Conservation (phyloP, 1,139 yeast genomes). For the Taphrina betulina region DNA sequence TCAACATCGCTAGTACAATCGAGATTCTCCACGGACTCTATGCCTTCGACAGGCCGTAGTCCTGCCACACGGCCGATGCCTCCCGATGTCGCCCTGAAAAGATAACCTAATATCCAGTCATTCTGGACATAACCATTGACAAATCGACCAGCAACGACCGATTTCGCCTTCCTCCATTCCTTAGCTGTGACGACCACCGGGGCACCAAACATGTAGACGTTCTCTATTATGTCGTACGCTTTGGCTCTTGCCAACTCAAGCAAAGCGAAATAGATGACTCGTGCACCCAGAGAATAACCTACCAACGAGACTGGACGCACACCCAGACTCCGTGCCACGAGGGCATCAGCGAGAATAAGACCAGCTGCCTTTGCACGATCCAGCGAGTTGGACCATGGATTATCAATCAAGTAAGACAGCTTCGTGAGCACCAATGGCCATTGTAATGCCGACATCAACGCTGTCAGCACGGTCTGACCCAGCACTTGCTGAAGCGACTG, state of each 20-base stretch:
- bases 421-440: slow-evolving; percentile 89
- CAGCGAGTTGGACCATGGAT: slow-evolving; percentile 96
- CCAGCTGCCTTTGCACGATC: slow-evolving; percentile 99
- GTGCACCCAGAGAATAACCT: slow-evolving; percentile 91
- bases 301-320: slow-evolving; percentile 88
- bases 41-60: slow-evolving; percentile 65
- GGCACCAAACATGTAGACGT: slow-evolving; percentile 83
- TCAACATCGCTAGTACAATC: slow-evolving; percentile 85
- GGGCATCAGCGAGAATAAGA: slow-evolving; percentile 77
- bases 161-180: slow-evolving; percentile 73
- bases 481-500: slow-evolving; percentile 92
- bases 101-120: slow-evolving; percentile 95
- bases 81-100: slow-evolving; percentile 93
- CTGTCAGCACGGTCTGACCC: slow-evolving; percentile 88
- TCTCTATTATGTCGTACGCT: slow-evolving; percentile 84
- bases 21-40: slow-evolving; percentile 71
- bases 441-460: slow-evolving; percentile 93
- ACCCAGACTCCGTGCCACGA: slow-evolving; percentile 83
- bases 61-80: slow-evolving; percentile 91
- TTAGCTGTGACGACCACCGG: slow-evolving; percentile 80
- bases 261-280: slow-evolving; percentile 87
- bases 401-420: slow-evolving; percentile 82
- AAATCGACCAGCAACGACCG: slow-evolving; percentile 87
- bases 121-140: slow-evolving; percentile 86
- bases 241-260: slow-evolving; percentile 82